Percentiles rank a stretch among this genome's conserved stretches.
Conservation (phyloP, 73 alveolate species). For the Stentor coeruleus region DNA sequence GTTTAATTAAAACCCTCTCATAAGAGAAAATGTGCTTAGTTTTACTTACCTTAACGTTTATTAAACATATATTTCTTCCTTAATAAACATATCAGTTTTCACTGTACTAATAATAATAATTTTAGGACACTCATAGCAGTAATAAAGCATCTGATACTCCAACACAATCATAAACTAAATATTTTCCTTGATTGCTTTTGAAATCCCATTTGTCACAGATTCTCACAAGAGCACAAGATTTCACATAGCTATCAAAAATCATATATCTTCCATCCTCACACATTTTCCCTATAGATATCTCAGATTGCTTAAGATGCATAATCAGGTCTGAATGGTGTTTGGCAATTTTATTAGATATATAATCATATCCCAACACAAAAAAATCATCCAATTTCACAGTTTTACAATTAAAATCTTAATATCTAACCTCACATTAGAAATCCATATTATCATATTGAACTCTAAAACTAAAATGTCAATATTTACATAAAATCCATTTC, state of each 20-base stretch:
- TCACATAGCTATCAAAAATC: slow-evolving; percentile 96
- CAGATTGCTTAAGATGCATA: slow-evolving; percentile 98
- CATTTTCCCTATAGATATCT: slow-evolving; percentile 93
- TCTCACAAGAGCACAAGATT: slow-evolving; percentile 86
- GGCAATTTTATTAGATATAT: slow-evolving; percentile 91
- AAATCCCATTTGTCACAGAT: slow-evolving; percentile 33
- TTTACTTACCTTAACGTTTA: slow-evolving; percentile 47
- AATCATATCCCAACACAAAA: no score
- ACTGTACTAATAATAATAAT: slow-evolving; percentile 97
- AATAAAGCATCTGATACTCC: slow-evolving; percentile 99
- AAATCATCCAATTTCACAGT: no score
- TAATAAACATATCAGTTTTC: slow-evolving; percentile 94
- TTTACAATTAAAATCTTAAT: no score
- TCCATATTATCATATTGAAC: no score
- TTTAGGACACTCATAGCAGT: slow-evolving; percentile 99
- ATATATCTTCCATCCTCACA: slow-evolving; percentile 99
- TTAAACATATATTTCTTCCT: slow-evolving; percentile 94
- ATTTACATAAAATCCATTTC: no score
- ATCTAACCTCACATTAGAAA: no score
- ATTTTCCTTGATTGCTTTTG: slow-evolving; percentile 93
- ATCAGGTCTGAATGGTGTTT: slow-evolving; percentile 98
- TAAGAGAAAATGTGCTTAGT: not conserved
- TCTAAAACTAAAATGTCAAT: no score
- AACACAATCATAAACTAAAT: slow-evolving; percentile 95
- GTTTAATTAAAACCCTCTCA: slow-evolving; percentile 15